phyloP scores from a whole-genome alignment of 345 rosid species.

The Erodium maritimum region DNA sequence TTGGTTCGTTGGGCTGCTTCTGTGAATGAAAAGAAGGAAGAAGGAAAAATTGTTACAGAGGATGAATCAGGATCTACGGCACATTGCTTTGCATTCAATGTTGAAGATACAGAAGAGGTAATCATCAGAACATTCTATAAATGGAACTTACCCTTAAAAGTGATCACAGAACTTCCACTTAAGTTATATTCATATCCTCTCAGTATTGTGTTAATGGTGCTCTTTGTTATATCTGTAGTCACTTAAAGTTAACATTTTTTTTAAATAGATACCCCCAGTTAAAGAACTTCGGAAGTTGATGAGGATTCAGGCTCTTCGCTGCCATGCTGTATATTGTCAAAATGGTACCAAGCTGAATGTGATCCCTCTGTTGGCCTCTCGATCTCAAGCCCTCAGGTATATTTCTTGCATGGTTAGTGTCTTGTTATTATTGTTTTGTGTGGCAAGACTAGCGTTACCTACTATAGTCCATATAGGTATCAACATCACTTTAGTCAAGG shows the following conservation, averaged over 20 bases:
- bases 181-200: no score
- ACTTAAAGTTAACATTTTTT: no score
- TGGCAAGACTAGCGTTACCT: no score
- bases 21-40: slow-evolving; percentile 27
- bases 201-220: no score
- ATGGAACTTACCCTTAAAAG: no score
- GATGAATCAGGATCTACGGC: slow-evolving; percentile 43
- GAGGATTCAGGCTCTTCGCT: slow-evolving; percentile 65
- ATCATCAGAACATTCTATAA: not conserved
- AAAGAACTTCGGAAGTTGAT: slow-evolving; percentile 54
- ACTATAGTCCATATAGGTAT: no score
- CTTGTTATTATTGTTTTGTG: no score
- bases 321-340: slow-evolving; percentile 55
- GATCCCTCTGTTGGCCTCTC: slow-evolving; percentile 68
- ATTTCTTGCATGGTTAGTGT: not conserved
- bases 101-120: slow-evolving; percentile 41
- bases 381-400: slow-evolving; percentile 76
- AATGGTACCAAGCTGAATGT: slow-evolving; percentile 48
- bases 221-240: no score
- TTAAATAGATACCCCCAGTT: slow-evolving; percentile 40
- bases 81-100: slow-evolving; percentile 48
- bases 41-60: slow-evolving; percentile 28
- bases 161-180: no score
- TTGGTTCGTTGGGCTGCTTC: slow-evolving; percentile 59
- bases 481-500: not conserved